phyloP scores from a whole-genome alignment of 805 yeast genomes.

The Lipomyces sp. region DNA sequence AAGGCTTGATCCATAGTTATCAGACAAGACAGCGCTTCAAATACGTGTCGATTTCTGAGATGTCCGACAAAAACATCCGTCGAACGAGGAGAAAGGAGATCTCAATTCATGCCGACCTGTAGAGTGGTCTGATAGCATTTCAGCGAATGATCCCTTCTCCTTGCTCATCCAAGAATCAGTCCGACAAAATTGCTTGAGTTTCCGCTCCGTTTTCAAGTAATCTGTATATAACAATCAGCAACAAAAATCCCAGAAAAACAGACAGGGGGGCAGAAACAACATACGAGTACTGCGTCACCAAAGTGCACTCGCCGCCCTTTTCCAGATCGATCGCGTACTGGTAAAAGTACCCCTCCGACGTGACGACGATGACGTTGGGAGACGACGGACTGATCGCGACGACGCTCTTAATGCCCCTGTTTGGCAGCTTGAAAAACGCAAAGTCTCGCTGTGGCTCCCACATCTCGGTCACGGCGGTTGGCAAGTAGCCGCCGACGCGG shows the following conservation, averaged over 20 bases:
- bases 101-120: too few species aligned
- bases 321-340: slow-evolving; percentile 80
- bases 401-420: slow-evolving; percentile 35
- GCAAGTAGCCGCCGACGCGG: slow-evolving; percentile 82
- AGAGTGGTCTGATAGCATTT: too few species aligned
- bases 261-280: too few species aligned
- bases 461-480: slow-evolving; percentile 73
- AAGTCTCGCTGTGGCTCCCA: slow-evolving; percentile 84
- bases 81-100: too few species aligned
- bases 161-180: too few species aligned
- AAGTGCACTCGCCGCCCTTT: slow-evolving; percentile 88
- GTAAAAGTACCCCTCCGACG: slow-evolving; percentile 75
- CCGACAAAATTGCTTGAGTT: too few species aligned
- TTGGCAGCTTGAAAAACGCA: slow-evolving; percentile 77
- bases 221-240: neutral
- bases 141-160: too few species aligned
- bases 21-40: too few species aligned
- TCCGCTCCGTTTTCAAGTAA: neutral
- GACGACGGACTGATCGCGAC: slow-evolving; percentile 40
- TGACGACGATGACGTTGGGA: slow-evolving; percentile 61
- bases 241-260: neutral
- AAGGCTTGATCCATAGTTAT: too few species aligned
- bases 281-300: slow-evolving; percentile 46
- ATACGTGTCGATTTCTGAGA: too few species aligned
- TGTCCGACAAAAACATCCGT: too few species aligned